These are phyloP conservation scores for Endothia cerciana DNA, from an alignment of 2,329 filamentous ascomycete genomes.

Conservation along the genomic window DNA sequence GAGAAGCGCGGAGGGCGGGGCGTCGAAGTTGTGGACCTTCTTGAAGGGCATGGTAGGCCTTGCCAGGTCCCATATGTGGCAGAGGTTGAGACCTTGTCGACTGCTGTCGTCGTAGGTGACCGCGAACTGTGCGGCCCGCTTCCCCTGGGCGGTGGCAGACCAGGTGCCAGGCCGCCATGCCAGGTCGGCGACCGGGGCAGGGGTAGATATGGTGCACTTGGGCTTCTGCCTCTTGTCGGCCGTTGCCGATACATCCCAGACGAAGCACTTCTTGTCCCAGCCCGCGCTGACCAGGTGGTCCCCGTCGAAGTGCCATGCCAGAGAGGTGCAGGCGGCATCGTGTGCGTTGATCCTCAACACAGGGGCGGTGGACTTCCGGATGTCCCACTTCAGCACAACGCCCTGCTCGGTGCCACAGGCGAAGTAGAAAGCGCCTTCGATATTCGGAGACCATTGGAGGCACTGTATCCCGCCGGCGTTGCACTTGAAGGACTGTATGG, in stretches of 20 bases:
- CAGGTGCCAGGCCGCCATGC: constrained; percentile 68
- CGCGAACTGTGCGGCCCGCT: constrained; percentile 64
- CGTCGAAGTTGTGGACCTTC: constrained; percentile 64
- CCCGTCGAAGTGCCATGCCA: constrained; percentile 71
- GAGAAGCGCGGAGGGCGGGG: constrained; percentile 59
- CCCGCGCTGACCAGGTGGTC: constrained; percentile 68
- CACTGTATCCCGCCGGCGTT: constrained; percentile 62
- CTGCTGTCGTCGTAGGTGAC: constrained; percentile 64
- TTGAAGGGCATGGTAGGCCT: constrained; percentile 69
- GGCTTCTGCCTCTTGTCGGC: constrained; percentile 68
- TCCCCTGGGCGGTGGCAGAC: constrained; percentile 65
- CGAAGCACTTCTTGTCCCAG: constrained; percentile 62
- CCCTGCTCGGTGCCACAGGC: constrained; percentile 68
- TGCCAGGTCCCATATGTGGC: constrained; percentile 72
- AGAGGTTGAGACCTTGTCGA: constrained; percentile 58
- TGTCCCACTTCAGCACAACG: constrained; percentile 66
- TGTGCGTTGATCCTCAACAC: constrained; percentile 64
- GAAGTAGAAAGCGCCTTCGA: constrained; percentile 61
- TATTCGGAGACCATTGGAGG: constrained; percentile 65
- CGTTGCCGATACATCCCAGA: constrained; percentile 66
- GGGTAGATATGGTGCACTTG: constrained; percentile 63
- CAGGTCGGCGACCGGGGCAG: constrained; percentile 61
- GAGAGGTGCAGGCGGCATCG: constrained; percentile 61
- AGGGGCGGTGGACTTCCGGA: constrained; percentile 57
- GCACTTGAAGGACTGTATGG: constrained; percentile 52